These are phyloP conservation scores for Ganoderma meredithae DNA, from an alignment of 1,284 basidiomycete species.

Conservation along the genomic window DNA sequence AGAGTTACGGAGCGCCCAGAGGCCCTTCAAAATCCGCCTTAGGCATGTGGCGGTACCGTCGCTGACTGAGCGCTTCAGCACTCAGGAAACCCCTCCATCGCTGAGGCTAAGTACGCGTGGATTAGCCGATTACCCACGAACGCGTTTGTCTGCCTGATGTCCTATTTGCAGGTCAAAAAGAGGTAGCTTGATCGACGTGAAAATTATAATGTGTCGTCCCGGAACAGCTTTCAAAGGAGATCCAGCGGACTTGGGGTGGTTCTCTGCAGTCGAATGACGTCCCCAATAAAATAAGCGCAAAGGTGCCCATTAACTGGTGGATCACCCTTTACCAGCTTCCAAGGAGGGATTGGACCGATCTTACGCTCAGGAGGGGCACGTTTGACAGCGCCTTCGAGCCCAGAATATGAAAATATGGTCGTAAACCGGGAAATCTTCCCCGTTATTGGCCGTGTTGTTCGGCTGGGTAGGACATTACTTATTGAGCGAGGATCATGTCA, in stretches of 20 bases:
- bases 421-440: neutral
- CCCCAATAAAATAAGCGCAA: too few species aligned
- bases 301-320: neutral
- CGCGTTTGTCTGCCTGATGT: too few species aligned
- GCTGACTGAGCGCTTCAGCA: too few species aligned
- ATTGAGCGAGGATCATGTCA: neutral
- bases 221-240: neutral
- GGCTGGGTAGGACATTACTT: neutral
- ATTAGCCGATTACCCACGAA: too few species aligned
- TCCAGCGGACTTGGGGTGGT: too few species aligned
- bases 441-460: neutral
- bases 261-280: too few species aligned
- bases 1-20: slow-evolving; percentile 15
- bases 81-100: too few species aligned
- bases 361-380: neutral
- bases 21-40: neutral
- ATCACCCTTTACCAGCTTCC: neutral
- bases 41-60: neutral
- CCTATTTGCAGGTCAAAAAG: too few species aligned
- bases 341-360: neutral
- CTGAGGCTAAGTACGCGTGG: neutral
- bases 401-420: neutral
- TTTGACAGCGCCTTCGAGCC: neutral
- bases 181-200: neutral
- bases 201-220: neutral